Conservation (phyloP, 768 basidiomycete species). For the Tricholoma sp. region DNA sequence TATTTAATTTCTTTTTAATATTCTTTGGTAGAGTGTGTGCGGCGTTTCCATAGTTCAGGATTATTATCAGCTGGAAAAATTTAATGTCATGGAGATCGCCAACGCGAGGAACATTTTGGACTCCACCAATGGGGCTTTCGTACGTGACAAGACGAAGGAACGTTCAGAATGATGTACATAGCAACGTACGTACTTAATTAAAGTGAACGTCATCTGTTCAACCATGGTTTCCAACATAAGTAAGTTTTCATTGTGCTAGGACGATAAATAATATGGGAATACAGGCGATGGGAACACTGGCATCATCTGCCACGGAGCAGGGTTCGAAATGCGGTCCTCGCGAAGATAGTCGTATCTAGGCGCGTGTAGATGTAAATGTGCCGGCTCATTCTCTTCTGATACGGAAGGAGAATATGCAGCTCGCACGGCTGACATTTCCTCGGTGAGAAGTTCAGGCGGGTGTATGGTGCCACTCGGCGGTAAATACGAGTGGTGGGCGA, state of each 20-base stretch:
- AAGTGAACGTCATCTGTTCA: background rate
- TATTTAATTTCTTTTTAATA: conserved; percentile 1
- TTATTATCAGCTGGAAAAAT: conserved; percentile 69
- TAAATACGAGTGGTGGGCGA: background rate
- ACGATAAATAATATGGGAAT: background rate
- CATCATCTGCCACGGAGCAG: background rate
- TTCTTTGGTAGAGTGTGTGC: conserved; percentile 55
- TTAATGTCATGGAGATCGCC: conserved; percentile 75
- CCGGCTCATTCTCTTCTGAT: background rate
- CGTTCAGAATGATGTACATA: background rate
- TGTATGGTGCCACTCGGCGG: background rate
- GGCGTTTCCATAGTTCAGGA: conserved; percentile 71
- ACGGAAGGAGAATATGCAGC: background rate
- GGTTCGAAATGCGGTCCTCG: background rate
- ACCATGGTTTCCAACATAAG: background rate
- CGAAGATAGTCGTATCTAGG: background rate
- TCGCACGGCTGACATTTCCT: background rate
- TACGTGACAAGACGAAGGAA: background rate
- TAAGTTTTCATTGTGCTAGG: background rate
- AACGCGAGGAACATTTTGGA: conserved; percentile 37
- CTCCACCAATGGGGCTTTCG: background rate
- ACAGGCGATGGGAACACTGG: background rate
- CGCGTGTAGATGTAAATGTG: background rate
- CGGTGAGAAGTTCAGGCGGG: background rate
- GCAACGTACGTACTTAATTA: background rate